Evolutionary conservation across 1,284 basidiomycete genomes (phyloP).

Genomic region (Pyrrhoderma lamaoense): DNA sequence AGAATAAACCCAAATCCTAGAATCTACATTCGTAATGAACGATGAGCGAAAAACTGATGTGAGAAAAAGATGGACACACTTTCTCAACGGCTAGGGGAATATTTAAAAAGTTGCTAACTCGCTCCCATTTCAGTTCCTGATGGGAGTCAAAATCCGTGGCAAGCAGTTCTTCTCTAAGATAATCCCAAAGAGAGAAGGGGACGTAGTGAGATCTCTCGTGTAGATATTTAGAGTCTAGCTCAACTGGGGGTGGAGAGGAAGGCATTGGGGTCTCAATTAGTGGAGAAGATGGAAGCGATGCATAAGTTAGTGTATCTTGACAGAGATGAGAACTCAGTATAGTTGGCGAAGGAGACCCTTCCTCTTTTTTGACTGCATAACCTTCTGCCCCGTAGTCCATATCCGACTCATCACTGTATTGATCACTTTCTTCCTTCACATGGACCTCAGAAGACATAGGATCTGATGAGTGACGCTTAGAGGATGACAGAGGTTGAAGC

Average conservation of each 20-base stretch:
- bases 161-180: slow-evolving; percentile 78
- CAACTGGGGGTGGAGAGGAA: slow-evolving; percentile 16
- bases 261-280: slow-evolving; percentile 39
- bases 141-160: slow-evolving; percentile 90
- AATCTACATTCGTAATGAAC: slow-evolving; percentile 45
- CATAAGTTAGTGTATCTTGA: slow-evolving; percentile 38
- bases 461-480: slow-evolving; percentile 6
- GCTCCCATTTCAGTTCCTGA: slow-evolving; percentile 92
- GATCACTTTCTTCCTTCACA: background rate
- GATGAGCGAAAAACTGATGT: slow-evolving; percentile 7
- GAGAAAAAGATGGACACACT: slow-evolving; percentile 33
- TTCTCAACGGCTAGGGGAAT: slow-evolving; percentile 94
- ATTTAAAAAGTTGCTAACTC: slow-evolving; percentile 95
- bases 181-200: slow-evolving; percentile 87
- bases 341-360: slow-evolving; percentile 9
- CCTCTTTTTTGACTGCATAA: slow-evolving; percentile 12
- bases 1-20: slow-evolving; percentile 90
- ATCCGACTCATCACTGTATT: slow-evolving; percentile 8
- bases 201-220: slow-evolving; percentile 22
- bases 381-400: slow-evolving; percentile 4
- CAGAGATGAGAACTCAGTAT: slow-evolving; percentile 1
- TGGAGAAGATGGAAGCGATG: slow-evolving; percentile 66
- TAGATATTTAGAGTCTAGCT: slow-evolving; percentile 20
- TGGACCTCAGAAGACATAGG: background rate
- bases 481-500: background rate